A percentile compares a stretch with the other conserved stretches of the same genome.
Evolutionary conservation across 306 rosid species (phyloP).

Genomic region (Sechiopsis laciniata): DNA sequence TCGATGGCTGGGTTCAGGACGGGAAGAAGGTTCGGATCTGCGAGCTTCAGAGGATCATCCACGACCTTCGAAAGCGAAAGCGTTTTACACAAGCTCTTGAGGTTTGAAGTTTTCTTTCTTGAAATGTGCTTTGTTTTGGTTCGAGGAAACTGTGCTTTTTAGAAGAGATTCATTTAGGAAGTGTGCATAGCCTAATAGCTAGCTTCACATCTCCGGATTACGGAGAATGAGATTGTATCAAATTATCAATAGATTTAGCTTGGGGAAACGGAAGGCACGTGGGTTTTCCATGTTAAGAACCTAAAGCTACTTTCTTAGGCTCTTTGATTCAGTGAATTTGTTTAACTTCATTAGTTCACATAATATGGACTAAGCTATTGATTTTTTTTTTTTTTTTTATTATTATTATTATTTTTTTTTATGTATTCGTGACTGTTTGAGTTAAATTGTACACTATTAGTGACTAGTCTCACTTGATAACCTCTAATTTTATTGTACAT

Average conservation of each 20-base stretch:
- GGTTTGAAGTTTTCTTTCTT: slow-evolving; percentile 28
- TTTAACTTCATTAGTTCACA: not conserved
- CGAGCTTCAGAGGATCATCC: slow-evolving; percentile 73
- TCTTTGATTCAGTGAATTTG: not conserved
- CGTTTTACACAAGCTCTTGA: slow-evolving; percentile 71
- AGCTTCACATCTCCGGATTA: not conserved
- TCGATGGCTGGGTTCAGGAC: slow-evolving; percentile 68
- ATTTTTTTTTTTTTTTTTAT: not conserved
- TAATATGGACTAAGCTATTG: not conserved
- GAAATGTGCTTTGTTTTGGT: not conserved
- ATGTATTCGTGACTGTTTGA: too few species aligned
- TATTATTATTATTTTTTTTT: not conserved
- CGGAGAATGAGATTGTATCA: not conserved
- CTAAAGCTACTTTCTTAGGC: not conserved
- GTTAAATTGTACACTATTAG: too few species aligned
- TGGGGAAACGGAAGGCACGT: not conserved
- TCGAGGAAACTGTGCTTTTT: not conserved
- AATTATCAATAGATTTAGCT: not conserved
- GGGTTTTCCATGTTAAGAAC: not conserved
- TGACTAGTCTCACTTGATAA: too few species aligned
- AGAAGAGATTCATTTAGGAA: not conserved
- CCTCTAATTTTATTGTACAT: too few species aligned
- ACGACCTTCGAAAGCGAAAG: slow-evolving; percentile 72
- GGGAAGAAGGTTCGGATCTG: slow-evolving; percentile 57
- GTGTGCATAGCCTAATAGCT: not conserved